A percentile compares a stretch with the other conserved stretches of the same genome.
Evolutionary conservation across 805 yeast genomes (phyloP).

Genomic region (Tetrapisispora iriomotensis): DNA sequence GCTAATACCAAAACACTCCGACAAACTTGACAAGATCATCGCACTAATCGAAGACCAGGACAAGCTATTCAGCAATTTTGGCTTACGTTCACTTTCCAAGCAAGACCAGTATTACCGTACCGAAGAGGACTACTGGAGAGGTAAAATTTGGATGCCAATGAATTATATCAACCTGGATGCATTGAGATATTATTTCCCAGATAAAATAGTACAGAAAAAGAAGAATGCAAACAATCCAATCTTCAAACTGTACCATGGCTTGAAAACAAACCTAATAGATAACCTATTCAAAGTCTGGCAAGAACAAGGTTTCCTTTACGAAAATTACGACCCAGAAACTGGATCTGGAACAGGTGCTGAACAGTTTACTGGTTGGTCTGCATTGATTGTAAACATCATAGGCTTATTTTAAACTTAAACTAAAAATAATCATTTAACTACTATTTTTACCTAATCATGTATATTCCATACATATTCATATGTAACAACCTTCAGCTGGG

Average conservation of each 20-base stretch:
- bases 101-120: constrained; percentile 55
- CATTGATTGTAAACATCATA: constrained; percentile 72
- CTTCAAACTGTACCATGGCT: constrained; percentile 41
- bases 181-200: constrained; percentile 43
- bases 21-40: constrained; percentile 43
- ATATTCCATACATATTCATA: not conserved
- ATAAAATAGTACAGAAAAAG: constrained; percentile 15
- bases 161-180: constrained; percentile 75
- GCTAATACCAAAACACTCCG: constrained; percentile 42
- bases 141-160: constrained; percentile 87
- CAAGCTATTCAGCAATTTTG: constrained; percentile 67
- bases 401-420: constrained; percentile 9
- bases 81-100: constrained; percentile 73
- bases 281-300: constrained; percentile 66
- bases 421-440: not conserved
- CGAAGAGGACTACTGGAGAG: constrained; percentile 92
- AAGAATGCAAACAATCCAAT: constrained; percentile 27
- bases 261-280: constrained; percentile 57
- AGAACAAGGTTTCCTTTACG: constrained; percentile 77
- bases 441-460: not conserved
- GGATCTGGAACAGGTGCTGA: constrained; percentile 77
- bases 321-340: constrained; percentile 69
- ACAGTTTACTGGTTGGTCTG: constrained; percentile 93
- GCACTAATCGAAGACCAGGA: constrained; percentile 56
- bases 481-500: too few species aligned